Base-by-base conservation (phyloP, 2,329 filamentous ascomycete species). In the Talaromyces pinophilus region DNA sequence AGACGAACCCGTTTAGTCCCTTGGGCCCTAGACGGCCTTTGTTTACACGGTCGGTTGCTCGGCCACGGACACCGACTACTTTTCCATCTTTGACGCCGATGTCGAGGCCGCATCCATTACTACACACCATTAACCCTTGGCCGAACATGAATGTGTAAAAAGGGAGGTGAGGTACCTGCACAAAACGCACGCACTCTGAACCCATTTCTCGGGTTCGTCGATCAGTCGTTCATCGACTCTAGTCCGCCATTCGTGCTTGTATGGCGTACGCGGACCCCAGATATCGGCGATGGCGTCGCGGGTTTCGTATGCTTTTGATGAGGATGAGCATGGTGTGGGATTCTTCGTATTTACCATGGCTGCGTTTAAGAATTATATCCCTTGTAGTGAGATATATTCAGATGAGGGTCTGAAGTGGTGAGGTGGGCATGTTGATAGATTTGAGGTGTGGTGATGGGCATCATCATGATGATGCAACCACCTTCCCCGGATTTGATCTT, bases 141-240 rank as follows among this genome's bases (percentile, higher is more conserved):
- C 40, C 40, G 15, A n/a, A 17, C 17, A 17, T n/a, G 17, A 17
- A n/a, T 17, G 40, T 2, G 15, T 6, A 42, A 1, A n/a, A 17
- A n/a, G 17, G 57, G 25, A 25, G 59, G 19, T 6, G 50, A 52
- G 62, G n/a, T 70, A 77, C 76, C 74, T 77, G 72, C 77, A 79
- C 19, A 79, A 70, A 8, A 78, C 74, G 70, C 77, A 79, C 1
- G 77, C 77, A 67, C 76, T 78, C 66, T 78, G 76, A 4, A 79
- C 76, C 77, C 77, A 80, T 70, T 74, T 73, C 2, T 79, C 76
- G 0, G 76, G 76, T 42, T 75, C 72, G 30, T 79, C 76, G 17
- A 75, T 71, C 46, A 65, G 67, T 7, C 71, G 69, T 25, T 64
- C 52, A 64, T 79, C 77, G 4, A 74, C 71, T 48, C 77, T 67